These are phyloP conservation scores for Termitomyces sp. DNA, from an alignment of 768 basidiomycete species.

Conservation along the genomic window DNA sequence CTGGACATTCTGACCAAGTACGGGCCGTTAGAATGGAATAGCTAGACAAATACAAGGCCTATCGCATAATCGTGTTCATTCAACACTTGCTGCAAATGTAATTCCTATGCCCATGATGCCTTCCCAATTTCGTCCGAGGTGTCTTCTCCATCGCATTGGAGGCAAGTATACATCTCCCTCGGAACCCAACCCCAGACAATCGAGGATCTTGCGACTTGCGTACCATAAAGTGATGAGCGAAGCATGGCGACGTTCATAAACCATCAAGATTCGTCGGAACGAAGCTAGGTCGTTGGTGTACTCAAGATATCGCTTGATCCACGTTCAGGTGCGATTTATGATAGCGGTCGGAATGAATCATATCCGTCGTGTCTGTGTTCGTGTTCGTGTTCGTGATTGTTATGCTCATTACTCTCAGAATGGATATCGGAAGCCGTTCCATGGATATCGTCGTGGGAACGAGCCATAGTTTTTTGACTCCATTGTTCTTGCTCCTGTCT, in stretches of 20 bases:
- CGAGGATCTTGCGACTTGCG: conserved; percentile 1
- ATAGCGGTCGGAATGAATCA: conserved; percentile 1
- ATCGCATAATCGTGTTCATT: conserved; percentile 19
- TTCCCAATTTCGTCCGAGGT: conserved; percentile 28
- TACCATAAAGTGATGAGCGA: conserved; percentile 4
- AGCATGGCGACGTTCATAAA: conserved; percentile 27
- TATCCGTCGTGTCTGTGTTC: conserved; percentile 3
- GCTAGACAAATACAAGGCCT: too few species aligned
- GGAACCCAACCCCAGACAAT: background rate
- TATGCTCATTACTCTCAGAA: background rate
- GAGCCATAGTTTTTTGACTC: conserved; percentile 20
- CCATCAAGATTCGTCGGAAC: conserved; percentile 40
- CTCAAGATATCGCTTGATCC: conserved; percentile 20
- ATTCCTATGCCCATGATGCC: conserved; percentile 30
- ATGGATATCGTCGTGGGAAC: conserved; percentile 9
- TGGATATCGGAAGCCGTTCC: background rate
- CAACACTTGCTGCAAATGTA: conserved; percentile 42
- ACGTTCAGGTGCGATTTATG: background rate
- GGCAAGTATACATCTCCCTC: background rate
- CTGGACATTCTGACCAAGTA: background rate
- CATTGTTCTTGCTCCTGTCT: conserved; percentile 25
- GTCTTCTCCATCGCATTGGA: conserved; percentile 5
- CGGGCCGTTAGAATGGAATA: conserved; percentile 6
- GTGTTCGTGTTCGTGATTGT: conserved; percentile 5
- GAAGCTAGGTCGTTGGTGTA: conserved; percentile 25